These are phyloP conservation scores for Diplocarpon mali DNA, from an alignment of 2,329 filamentous ascomycete genomes.

Conservation along the genomic window DNA sequence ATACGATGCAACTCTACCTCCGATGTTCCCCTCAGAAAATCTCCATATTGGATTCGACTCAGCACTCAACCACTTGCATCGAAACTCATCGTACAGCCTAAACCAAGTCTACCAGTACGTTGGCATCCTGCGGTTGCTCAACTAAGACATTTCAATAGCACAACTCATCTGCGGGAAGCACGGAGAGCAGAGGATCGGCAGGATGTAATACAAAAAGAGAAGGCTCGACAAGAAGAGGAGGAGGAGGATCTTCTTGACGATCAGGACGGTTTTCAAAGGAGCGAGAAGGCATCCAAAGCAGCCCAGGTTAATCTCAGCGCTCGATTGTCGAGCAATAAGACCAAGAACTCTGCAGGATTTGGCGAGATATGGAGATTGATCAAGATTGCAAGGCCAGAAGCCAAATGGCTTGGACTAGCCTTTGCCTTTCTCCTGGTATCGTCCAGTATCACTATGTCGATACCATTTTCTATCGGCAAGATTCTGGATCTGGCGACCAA, in stretches of 20 bases:
- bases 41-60: constrained; percentile 7
- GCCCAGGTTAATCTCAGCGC: constrained; percentile 84
- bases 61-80: constrained; percentile 7
- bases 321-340: constrained; percentile 70
- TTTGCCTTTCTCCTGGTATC: constrained; percentile 81
- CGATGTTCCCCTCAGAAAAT: constrained; percentile 6
- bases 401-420: constrained; percentile 64
- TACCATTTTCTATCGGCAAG: constrained; percentile 92
- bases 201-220: constrained; percentile 28
- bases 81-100: constrained; percentile 10
- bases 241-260: constrained; percentile 34
- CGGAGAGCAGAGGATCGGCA: constrained; percentile 22
- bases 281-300: constrained; percentile 76
- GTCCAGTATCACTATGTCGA: constrained; percentile 87
- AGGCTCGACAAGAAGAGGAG: constrained; percentile 31
- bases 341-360: constrained; percentile 46
- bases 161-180: constrained; percentile 14
- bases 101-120: constrained; percentile 14
- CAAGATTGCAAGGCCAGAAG: constrained; percentile 79
- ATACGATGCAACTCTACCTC: constrained; percentile 15
- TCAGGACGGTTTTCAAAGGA: constrained; percentile 54
- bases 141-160: constrained; percentile 23
- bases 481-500: constrained; percentile 88
- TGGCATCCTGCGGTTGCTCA: constrained; percentile 24
- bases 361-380: constrained; percentile 77